Evolutionary conservation across 352 stramenopile genomes (phyloP).

Genomic region (Phytophthora cajani): DNA sequence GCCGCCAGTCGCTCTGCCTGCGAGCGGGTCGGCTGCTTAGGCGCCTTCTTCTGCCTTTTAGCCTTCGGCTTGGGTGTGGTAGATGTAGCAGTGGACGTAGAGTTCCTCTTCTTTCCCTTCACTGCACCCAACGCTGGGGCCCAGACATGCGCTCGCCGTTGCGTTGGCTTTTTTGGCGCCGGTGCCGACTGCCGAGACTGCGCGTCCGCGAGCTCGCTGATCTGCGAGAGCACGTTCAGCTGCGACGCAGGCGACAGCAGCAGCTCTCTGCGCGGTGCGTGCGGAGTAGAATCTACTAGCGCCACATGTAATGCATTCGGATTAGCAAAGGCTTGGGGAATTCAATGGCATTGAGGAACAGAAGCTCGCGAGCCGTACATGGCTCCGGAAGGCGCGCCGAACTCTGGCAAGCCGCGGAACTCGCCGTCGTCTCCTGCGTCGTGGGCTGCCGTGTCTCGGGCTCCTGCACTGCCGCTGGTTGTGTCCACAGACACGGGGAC

Average conservation of each 20-base stretch:
- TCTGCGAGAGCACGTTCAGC: constrained; percentile 77
- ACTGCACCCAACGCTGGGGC: constrained; percentile 5
- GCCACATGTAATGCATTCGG: neutral
- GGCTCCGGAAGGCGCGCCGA: neutral
- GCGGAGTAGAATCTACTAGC: neutral
- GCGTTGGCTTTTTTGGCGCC: neutral
- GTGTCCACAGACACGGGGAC: constrained; percentile 48
- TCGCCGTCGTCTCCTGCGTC: neutral
- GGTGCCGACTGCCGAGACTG: constrained; percentile 15
- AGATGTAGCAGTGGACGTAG: neutral
- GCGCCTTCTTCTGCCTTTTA: constrained; percentile 26
- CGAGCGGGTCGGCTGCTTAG: constrained; percentile 12
- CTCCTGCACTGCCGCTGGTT: neutral
- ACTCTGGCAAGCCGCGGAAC: neutral
- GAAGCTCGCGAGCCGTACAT: neutral
- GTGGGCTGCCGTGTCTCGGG: neutral
- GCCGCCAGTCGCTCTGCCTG: constrained; percentile 38
- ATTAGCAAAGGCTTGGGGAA: neutral
- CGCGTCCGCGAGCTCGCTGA: constrained; percentile 70
- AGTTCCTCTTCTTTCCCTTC: constrained; percentile 6
- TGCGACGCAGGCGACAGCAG: constrained; percentile 73
- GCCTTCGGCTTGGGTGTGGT: neutral
- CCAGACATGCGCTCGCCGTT: constrained; percentile 37
- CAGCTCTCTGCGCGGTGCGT: constrained; percentile 27
- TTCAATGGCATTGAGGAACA: neutral